Conservation (phyloP, 176 grass and related monocot genomes). For the Raddia guianensis region DNA sequence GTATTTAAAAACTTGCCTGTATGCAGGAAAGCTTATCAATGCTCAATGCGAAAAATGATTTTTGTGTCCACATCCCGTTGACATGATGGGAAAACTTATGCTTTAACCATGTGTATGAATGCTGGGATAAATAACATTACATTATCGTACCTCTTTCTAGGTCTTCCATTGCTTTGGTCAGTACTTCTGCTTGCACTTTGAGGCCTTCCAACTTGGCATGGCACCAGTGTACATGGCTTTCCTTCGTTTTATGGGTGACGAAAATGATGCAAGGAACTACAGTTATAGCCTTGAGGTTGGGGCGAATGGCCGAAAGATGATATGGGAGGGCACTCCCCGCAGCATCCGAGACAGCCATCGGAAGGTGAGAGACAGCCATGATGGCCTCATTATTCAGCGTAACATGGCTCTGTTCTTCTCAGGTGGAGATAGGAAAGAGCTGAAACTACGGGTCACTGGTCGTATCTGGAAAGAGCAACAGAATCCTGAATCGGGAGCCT, state of each 20-base stretch:
- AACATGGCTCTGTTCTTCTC: slow-evolving; percentile 97
- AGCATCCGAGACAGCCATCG: slow-evolving; percentile 86
- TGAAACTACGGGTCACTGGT: slow-evolving; percentile 87
- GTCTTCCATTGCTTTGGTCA: slow-evolving; percentile 94
- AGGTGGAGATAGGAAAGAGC: slow-evolving; percentile 88
- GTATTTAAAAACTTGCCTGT: neutral
- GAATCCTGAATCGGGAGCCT: slow-evolving; percentile 67
- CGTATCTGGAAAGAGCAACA: slow-evolving; percentile 92
- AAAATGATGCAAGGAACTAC: slow-evolving; percentile 80
- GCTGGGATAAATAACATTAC: slow-evolving; percentile 20
- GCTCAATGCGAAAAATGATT: neutral
- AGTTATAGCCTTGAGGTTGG: slow-evolving; percentile 90
- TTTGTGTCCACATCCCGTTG: neutral
- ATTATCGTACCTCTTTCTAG: slow-evolving; percentile 30
- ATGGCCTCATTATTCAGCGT: slow-evolving; percentile 88
- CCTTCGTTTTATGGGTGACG: slow-evolving; percentile 90
- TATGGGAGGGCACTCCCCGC: slow-evolving; percentile 88
- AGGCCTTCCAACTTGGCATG: slow-evolving; percentile 91
- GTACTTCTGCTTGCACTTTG: slow-evolving; percentile 96
- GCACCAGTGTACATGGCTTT: slow-evolving; percentile 97
- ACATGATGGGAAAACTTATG: neutral
- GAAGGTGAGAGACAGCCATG: slow-evolving; percentile 90
- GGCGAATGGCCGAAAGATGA: slow-evolving; percentile 72
- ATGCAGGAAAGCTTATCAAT: neutral
- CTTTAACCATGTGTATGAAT: slow-evolving; percentile 21